Evolutionary conservation across 2,329 filamentous ascomycete species (phyloP).

Genomic region (Fusarium torulosum): DNA sequence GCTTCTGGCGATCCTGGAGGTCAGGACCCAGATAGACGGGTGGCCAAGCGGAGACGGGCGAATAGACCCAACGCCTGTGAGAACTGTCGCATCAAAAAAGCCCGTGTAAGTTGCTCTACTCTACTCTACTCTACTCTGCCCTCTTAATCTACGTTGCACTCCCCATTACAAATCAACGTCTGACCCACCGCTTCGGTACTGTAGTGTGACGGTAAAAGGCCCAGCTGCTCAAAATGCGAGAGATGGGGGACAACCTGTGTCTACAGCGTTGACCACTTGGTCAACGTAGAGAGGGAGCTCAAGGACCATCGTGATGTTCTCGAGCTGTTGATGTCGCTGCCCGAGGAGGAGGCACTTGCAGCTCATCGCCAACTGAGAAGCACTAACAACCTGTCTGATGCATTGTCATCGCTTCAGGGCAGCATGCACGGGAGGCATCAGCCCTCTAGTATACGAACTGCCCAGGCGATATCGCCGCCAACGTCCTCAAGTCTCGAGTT

Average conservation of each 20-base stretch:
- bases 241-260: conserved; percentile 23
- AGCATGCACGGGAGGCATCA: conserved; percentile 28
- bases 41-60: conserved; percentile 17
- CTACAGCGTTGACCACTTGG: conserved; percentile 28
- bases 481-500: conserved; percentile 36
- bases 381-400: conserved; percentile 8
- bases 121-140: not conserved
- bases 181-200: conserved; percentile 19
- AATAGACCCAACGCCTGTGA: conserved; percentile 35
- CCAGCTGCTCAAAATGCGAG: conserved; percentile 28
- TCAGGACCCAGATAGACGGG: conserved; percentile 20
- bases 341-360: conserved; percentile 16
- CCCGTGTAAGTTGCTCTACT: conserved; percentile 25
- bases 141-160: too few relatives aligned
- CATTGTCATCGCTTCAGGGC: conserved; percentile 22
- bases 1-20: not conserved
- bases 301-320: conserved; percentile 31
- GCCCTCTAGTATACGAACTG: conserved; percentile 26
- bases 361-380: conserved; percentile 14
- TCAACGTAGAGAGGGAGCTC: conserved; percentile 28
- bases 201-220: conserved; percentile 31
- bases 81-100: conserved; percentile 34
- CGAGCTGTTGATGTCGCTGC: conserved; percentile 19
- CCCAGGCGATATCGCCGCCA: conserved; percentile 29
- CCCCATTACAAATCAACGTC: not conserved